A percentile compares a stretch with the other conserved stretches of the same genome.
Evolutionary conservation across 2,329 filamentous ascomycete species (phyloP).

Genomic region (Domatiomyces catenatus): DNA sequence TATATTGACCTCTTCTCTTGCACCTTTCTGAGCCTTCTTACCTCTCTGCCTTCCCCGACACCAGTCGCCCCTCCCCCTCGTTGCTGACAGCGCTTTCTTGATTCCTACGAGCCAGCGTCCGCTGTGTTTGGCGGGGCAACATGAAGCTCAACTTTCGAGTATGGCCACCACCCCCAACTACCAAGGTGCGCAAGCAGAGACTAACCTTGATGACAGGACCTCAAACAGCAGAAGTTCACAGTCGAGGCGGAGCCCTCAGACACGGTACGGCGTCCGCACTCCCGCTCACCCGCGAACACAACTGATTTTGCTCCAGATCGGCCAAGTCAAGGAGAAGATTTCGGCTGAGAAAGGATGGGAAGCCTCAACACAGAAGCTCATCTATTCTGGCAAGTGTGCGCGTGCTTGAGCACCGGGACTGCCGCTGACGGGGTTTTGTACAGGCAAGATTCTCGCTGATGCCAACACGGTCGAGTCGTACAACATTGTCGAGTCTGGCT

Average conservation of each 20-base stretch:
- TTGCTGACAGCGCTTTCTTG: constrained; percentile 16
- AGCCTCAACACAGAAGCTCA: constrained; percentile 77
- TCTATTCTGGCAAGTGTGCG: constrained; percentile 68
- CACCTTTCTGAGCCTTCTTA: neutral
- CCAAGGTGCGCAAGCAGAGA: constrained; percentile 15
- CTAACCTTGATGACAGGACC: constrained; percentile 46
- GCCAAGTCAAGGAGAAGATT: constrained; percentile 83
- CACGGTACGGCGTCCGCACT: constrained; percentile 41
- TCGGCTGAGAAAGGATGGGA: constrained; percentile 89
- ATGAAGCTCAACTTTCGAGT: constrained; percentile 64
- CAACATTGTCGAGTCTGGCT: constrained; percentile 98
- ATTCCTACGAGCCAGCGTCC: constrained; percentile 12
- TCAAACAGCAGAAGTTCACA: constrained; percentile 97
- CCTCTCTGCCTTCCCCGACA: constrained; percentile 2
- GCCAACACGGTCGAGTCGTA: constrained; percentile 91
- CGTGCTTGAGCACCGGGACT: neutral
- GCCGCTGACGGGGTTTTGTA: constrained; percentile 2
- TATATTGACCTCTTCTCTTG: neutral
- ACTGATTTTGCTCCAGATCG: constrained; percentile 46
- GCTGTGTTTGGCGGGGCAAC: constrained; percentile 25
- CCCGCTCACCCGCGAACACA: constrained; percentile 1
- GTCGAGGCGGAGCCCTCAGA: constrained; percentile 89
- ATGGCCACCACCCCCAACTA: constrained; percentile 16
- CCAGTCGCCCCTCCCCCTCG: constrained; percentile 13
- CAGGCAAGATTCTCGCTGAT: constrained; percentile 97